Conservation (phyloP, 495 filamentous ascomycete genomes). For the Thermothielavioides terrestris region DNA sequence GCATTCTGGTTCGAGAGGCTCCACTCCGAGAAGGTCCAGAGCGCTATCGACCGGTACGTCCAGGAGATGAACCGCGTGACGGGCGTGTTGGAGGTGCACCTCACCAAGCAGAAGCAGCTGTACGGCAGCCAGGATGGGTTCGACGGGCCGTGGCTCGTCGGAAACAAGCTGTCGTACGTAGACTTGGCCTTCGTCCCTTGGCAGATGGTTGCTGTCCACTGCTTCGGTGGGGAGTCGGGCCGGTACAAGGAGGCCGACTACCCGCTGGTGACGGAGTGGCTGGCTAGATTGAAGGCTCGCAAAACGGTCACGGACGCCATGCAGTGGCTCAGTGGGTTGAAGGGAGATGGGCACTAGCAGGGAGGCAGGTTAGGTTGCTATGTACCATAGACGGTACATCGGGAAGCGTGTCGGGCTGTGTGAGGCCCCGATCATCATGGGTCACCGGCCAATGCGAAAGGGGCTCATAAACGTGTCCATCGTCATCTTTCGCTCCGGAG, state of each 20-base stretch:
- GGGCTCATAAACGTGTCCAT: too few species aligned
- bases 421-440: too few species aligned
- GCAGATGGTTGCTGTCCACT: constrained; percentile 26
- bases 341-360: neutral
- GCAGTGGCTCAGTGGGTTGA: neutral
- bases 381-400: too few species aligned
- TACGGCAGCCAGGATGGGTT: neutral
- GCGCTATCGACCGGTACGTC: constrained; percentile 50
- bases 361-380: neutral
- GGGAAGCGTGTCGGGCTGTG: too few species aligned
- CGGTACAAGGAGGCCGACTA: constrained; percentile 18
- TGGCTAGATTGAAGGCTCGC: constrained; percentile 18
- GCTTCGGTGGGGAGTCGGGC: constrained; percentile 1
- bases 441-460: too few species aligned
- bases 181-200: constrained; percentile 54
- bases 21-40: constrained; percentile 51
- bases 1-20: constrained; percentile 37
- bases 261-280: constrained; percentile 32
- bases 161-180: constrained; percentile 47
- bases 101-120: constrained; percentile 37
- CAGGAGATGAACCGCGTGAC: constrained; percentile 54
- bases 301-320: neutral
- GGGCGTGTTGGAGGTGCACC: constrained; percentile 46
- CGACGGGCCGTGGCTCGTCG: constrained; percentile 46
- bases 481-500: too few species aligned